phyloP scores from a whole-genome alignment of 805 yeast genomes.

The Metschnikowia baotianmanensis region DNA sequence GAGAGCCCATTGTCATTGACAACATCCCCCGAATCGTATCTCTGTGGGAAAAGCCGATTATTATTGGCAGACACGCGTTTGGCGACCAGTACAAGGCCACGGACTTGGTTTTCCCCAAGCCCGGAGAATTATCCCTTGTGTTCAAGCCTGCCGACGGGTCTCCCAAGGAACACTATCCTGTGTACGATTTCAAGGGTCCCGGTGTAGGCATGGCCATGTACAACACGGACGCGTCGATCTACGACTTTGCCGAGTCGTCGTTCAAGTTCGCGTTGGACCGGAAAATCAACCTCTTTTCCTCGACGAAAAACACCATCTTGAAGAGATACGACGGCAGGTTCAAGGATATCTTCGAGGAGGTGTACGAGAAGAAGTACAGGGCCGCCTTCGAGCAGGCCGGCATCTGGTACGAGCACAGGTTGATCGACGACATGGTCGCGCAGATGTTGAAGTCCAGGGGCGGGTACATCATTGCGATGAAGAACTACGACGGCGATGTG shows the following conservation, averaged over 20 bases:
- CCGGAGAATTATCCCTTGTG: constrained; percentile 65
- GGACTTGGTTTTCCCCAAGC: constrained; percentile 62
- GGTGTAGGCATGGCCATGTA: constrained; percentile 85
- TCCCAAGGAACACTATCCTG: constrained; percentile 46
- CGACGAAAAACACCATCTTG: constrained; percentile 79
- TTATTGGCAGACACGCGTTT: constrained; percentile 83
- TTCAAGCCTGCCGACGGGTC: constrained; percentile 63
- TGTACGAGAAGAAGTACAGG: constrained; percentile 59
- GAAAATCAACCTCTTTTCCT: constrained; percentile 61
- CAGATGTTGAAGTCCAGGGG: constrained; percentile 85
- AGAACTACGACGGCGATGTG: constrained; percentile 85
- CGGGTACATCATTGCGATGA: constrained; percentile 76
- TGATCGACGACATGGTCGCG: constrained; percentile 86
- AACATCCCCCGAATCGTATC: constrained; percentile 76
- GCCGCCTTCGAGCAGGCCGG: constrained; percentile 56
- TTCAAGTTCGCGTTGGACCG: constrained; percentile 70
- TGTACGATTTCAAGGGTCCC: constrained; percentile 59
- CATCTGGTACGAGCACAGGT: constrained; percentile 74
- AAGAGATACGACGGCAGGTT: constrained; percentile 82
- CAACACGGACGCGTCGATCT: constrained; percentile 75
- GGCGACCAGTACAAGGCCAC: constrained; percentile 86
- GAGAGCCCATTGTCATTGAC: constrained; percentile 80
- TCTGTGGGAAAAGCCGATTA: constrained; percentile 78
- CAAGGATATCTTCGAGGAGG: constrained; percentile 72
- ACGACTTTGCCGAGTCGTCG: constrained; percentile 76